Evolutionary conservation across 306 rosid species (phyloP), one percentile per base, ranked within the genome.

Genomic region (Arachis hypogaea): DNA sequence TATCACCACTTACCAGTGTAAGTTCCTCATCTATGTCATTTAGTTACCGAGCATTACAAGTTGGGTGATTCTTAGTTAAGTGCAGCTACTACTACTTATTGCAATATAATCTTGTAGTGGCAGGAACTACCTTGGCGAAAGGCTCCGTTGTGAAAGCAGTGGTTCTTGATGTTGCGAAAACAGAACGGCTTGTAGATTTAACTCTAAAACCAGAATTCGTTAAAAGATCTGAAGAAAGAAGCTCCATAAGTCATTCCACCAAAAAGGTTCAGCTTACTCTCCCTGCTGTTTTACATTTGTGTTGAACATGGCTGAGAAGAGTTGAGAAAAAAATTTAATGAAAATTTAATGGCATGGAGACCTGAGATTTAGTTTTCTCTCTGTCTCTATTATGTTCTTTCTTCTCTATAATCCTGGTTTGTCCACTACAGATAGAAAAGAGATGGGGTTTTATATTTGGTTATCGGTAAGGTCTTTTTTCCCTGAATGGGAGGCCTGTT

Each of bases 131-230:
- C 28, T 71, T 82, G 67, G 92, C 92, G 84, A 73, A 41, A 18
- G 95, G 97, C 75, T 92, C 93, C 28, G 71, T 65, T 1, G 78
- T 94, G 77, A 85, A 80, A 75, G 96, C 99, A 3, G 82, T 80
- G 59, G 97, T 94, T 80, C 96, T 94, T 65, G 99, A 94, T 78
- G 85, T 94, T 76, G 85, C 90, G n/a, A 87, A 71, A 82, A 81
- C 87, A 30, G 99, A 94, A 47, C 77, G 66, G 66, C 86, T 92
- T 66, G 93, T 94, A 65, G 99, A 94, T 66, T 82, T 92, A 76
- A 86, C 96, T 22, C 80, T 94, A 56, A 92, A 83, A 69, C 78
- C 88, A 38, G 95, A 89, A 82, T 80, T 94, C 73, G 51, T 82
- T 55, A 73, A 77, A 65, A 84, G 75, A 72, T 40, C 72, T 22